Evolutionary conservation across 2,329 filamentous ascomycete genomes (phyloP), one percentile per base, ranked within the genome.

Genomic region (Tolypocladium cylindrosporum): DNA sequence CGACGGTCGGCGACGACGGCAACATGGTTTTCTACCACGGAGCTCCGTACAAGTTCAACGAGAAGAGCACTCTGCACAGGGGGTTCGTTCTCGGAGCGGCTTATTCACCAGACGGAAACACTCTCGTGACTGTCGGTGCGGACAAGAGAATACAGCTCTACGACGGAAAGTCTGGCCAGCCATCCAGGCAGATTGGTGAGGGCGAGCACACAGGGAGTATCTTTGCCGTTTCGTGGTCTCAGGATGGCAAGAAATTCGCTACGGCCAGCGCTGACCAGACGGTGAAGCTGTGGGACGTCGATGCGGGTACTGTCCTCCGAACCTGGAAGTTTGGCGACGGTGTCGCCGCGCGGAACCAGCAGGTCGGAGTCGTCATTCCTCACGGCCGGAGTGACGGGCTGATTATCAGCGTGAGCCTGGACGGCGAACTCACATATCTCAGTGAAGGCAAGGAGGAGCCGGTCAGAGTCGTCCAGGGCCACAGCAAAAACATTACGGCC

Each of bases 201-300:
- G 87, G 85, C n/a, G 86, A 86, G 63, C 94, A 99, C 71, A 93
- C 86, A 7, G 94, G 94, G 54, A 96, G 91, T 70, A 94, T 99
- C 59, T 96, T 97, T 68, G 87, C 88, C 27, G 86, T 97, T 6
- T 91, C 90, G 21, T 99, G 94, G 94, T 84, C 90, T 1, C 84
- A 85, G 60, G 91, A 97, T 70, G 91, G 91, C 34, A 91, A 86
- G 68, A 85, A 84, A 65, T 86, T 99, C 63, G 93, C 90, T 36
- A 99, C 94, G 1, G 90, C 91, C 19, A 96, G 91, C 67, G 93
- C 91, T 10, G 94, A 99, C 70, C 91, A 94, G 75, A 97, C 91
- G 0, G 90, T 99, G 57, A 92, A 91, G 72, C 82, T 97, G 34
- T 99, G 94, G 94, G 92, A 97, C 68, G 86, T 84, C 2, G 90